These are phyloP conservation scores for Bremia lactucae DNA, from an alignment of 352 stramenopile genomes.

Conservation along the genomic window DNA sequence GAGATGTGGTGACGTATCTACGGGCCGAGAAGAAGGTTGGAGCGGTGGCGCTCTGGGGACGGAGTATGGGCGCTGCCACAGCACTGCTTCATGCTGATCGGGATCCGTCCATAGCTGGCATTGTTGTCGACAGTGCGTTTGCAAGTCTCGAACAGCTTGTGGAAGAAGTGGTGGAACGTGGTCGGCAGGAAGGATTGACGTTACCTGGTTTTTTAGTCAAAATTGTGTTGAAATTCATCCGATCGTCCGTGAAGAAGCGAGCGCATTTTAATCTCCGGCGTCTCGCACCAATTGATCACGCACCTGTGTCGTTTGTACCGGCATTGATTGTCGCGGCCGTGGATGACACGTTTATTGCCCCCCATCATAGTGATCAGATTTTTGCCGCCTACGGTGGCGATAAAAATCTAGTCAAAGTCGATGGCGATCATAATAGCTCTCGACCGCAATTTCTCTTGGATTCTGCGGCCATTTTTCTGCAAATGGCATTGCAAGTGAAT, in stretches of 20 bases:
- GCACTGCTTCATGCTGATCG: constrained; percentile 94
- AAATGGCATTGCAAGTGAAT: constrained; percentile 84
- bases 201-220: constrained; percentile 87
- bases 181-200: constrained; percentile 87
- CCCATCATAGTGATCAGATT: constrained; percentile 78
- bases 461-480: constrained; percentile 93
- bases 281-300: constrained; percentile 79
- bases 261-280: constrained; percentile 78
- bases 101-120: constrained; percentile 93
- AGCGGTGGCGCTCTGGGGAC: constrained; percentile 94
- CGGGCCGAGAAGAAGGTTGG: constrained; percentile 82
- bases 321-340: constrained; percentile 93
- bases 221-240: constrained; percentile 87
- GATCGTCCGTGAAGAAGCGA: constrained; percentile 87
- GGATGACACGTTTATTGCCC: constrained; percentile 92
- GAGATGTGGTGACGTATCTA: constrained; percentile 91
- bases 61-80: constrained; percentile 96
- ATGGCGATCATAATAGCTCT: constrained; percentile 95
- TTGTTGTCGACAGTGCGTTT: constrained; percentile 97
- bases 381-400: constrained; percentile 91
- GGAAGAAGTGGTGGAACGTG: constrained; percentile 96
- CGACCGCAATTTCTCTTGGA: constrained; percentile 93
- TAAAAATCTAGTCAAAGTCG: constrained; percentile 97
- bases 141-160: constrained; percentile 91
- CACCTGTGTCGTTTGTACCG: constrained; percentile 91